These are phyloP conservation scores for Trypanosoma grayi DNA, from an alignment of 208 protist genomes.

Conservation along the genomic window DNA sequence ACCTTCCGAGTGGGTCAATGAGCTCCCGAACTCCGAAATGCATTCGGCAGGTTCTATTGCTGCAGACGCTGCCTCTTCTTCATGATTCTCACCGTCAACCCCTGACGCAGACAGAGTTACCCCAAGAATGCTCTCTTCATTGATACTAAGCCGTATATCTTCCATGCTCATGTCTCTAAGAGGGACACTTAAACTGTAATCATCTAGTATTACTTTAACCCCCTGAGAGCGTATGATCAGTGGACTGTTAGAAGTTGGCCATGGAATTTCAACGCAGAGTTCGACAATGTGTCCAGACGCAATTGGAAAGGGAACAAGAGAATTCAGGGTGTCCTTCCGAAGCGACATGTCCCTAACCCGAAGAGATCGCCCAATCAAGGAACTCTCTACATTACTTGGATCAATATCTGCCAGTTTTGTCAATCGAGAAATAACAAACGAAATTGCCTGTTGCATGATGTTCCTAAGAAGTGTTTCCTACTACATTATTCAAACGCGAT, in stretches of 20 bases:
- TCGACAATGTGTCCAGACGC: slow-evolving; percentile 44
- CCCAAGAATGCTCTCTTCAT: slow-evolving; percentile 51
- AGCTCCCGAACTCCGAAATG: neutral
- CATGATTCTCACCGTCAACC: neutral
- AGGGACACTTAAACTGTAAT: slow-evolving; percentile 2
- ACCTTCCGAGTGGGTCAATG: neutral
- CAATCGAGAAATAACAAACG: slow-evolving; percentile 60
- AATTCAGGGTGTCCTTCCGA: slow-evolving; percentile 49
- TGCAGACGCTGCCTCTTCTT: neutral
- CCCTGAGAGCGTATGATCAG: slow-evolving; percentile 38
- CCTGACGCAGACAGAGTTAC: neutral
- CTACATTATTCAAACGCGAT: slow-evolving; percentile 6
- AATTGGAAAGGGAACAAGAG: slow-evolving; percentile 55
- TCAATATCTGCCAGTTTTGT: slow-evolving; percentile 74
- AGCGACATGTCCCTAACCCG: slow-evolving; percentile 52
- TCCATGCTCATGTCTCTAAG: slow-evolving; percentile 36
- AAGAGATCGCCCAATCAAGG: slow-evolving; percentile 44
- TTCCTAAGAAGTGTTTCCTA: neutral
- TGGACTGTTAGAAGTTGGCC: slow-evolving; percentile 43
- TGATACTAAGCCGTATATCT: slow-evolving; percentile 54
- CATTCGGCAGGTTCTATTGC: neutral
- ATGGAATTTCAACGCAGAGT: slow-evolving; percentile 65
- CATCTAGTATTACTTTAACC: slow-evolving; percentile 31
- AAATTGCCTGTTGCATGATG: slow-evolving; percentile 65
- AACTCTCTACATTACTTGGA: slow-evolving; percentile 61